Evolutionary conservation across 495 filamentous ascomycete genomes (phyloP).

Genomic region (Oidiodendron maius): DNA sequence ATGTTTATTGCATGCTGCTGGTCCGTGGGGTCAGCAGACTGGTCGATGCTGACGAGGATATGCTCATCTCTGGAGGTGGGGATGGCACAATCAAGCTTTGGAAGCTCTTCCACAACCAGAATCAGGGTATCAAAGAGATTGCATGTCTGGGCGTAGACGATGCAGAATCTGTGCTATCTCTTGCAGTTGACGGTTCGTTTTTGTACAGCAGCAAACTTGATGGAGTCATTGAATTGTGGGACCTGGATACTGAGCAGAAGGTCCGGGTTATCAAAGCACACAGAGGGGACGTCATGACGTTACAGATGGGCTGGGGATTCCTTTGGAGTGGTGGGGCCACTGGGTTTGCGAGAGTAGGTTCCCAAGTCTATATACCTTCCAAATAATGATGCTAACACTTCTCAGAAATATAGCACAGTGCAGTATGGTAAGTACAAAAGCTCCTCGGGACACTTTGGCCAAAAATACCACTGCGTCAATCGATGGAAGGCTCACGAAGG

Average conservation of each 20-base stretch:
- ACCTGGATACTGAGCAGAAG: conserved; percentile 88
- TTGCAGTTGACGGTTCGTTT: conserved; percentile 80
- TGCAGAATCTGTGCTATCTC: conserved; percentile 69
- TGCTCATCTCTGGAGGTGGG: conserved; percentile 83
- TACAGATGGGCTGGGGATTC: conserved; percentile 75
- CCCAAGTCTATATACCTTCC: not conserved
- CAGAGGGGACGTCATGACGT: conserved; percentile 76
- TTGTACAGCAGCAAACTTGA: conserved; percentile 82
- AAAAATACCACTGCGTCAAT: conserved; percentile 76
- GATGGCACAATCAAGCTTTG: conserved; percentile 92
- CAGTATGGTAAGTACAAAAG: conserved; percentile 45
- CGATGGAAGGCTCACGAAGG: conserved; percentile 83
- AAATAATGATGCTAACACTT: conserved; percentile 8
- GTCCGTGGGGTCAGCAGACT: conserved; percentile 55
- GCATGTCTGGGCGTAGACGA: conserved; percentile 72
- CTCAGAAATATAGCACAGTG: conserved; percentile 51
- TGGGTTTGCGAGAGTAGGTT: conserved; percentile 70
- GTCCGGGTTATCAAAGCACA: conserved; percentile 76
- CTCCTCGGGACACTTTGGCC: conserved; percentile 61
- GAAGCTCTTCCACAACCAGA: conserved; percentile 52
- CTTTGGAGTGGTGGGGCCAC: conserved; percentile 79
- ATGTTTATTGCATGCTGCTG: conserved; percentile 91
- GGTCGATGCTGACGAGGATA: conserved; percentile 63
- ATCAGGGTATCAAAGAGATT: conserved; percentile 50
- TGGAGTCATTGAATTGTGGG: conserved; percentile 97